Conservation (phyloP, 2,329 filamentous ascomycete species). For the Ceratocystis destructans region DNA sequence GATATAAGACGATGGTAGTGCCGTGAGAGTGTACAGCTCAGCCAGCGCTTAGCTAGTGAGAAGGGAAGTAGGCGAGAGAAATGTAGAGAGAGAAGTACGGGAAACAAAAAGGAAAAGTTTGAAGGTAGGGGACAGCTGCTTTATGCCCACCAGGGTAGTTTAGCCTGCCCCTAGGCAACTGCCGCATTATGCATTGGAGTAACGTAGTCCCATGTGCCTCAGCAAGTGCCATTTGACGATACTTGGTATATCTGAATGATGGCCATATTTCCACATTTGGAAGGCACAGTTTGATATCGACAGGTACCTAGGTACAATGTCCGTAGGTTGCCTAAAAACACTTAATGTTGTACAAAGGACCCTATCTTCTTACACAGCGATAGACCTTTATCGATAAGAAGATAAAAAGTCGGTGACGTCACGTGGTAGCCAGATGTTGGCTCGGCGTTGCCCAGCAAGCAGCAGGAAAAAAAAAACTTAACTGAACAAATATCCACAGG, state of each 20-base stretch:
- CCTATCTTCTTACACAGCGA: background rate
- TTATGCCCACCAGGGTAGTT: background rate
- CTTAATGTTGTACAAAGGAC: background rate
- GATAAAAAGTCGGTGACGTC: background rate
- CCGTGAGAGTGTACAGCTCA: no score
- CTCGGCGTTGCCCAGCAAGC: background rate
- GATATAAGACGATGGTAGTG: no score
- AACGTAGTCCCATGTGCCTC: background rate
- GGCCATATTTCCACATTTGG: no score
- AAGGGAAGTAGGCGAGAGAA: no score
- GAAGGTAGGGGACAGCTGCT: background rate
- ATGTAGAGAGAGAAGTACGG: no score
- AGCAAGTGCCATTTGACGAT: background rate
- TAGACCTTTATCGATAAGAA: background rate
- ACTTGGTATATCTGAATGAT: background rate
- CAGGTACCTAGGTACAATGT: no score
- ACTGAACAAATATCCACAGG: conserved; percentile 5
- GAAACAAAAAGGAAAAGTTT: background rate
- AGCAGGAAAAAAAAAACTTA: background rate
- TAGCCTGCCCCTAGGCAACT: background rate
- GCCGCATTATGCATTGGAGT: background rate
- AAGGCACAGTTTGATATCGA: no score
- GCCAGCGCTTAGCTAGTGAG: no score
- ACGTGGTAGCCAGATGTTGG: background rate
- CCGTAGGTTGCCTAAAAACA: no score